Evolutionary conservation across 208 protist genomes (phyloP).

Genomic region (Sergeia podlipaevii): DNA sequence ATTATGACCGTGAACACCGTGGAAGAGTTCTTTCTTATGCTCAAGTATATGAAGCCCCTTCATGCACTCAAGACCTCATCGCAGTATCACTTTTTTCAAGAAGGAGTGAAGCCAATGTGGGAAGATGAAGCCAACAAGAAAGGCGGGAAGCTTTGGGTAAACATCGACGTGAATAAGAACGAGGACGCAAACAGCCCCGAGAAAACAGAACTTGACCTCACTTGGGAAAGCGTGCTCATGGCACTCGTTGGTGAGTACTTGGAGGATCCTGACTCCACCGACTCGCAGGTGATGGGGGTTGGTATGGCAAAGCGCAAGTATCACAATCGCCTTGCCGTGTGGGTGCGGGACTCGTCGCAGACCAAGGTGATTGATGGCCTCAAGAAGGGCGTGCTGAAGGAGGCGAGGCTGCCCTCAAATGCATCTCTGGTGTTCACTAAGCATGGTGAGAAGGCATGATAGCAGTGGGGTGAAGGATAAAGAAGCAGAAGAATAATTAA

Average conservation of each 20-base stretch:
- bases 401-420: conserved; percentile 25
- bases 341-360: conserved; percentile 50
- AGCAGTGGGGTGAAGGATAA: neutral
- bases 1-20: conserved; percentile 79
- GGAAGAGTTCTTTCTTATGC: conserved; percentile 86
- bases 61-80: conserved; percentile 71
- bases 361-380: conserved; percentile 44
- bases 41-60: conserved; percentile 81
- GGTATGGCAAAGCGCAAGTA: conserved; percentile 80
- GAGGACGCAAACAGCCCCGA: conserved; percentile 2
- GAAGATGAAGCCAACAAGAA: conserved; percentile 87
- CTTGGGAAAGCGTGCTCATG: conserved; percentile 82
- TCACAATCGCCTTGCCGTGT: conserved; percentile 72
- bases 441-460: conserved; percentile 45
- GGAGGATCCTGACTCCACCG: conserved; percentile 33
- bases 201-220: conserved; percentile 56
- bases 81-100: conserved; percentile 91
- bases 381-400: conserved; percentile 42
- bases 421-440: conserved; percentile 53
- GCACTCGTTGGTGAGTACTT: conserved; percentile 77
- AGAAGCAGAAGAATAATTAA: too few relatives aligned
- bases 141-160: conserved; percentile 72
- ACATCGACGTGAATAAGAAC: conserved; percentile 29
- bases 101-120: conserved; percentile 90
- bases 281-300: conserved; percentile 51